Conservation (phyloP, 2,329 filamentous ascomycete species). For the Alternaria sp. region DNA sequence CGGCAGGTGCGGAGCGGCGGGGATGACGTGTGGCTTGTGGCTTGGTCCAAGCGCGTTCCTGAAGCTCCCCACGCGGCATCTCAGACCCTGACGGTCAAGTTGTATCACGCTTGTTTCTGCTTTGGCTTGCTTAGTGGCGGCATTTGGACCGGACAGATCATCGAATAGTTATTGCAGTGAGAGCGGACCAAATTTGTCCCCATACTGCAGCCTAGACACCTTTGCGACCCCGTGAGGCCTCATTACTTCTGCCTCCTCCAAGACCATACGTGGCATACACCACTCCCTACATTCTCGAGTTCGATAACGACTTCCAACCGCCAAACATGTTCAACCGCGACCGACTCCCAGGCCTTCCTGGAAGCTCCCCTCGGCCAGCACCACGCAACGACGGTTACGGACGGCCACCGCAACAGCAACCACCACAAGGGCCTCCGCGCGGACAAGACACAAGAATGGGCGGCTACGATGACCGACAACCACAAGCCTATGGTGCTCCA, state of each 20-base stretch:
- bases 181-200: not conserved
- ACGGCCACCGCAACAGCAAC: conserved; percentile 43
- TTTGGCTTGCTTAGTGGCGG: conserved; percentile 2
- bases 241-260: conserved; percentile 5
- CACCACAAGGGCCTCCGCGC: conserved; percentile 27
- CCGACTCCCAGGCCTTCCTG: conserved; percentile 58
- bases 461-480: conserved; percentile 43
- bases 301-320: not conserved
- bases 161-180: not conserved
- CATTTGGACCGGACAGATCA: not conserved
- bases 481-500: conserved; percentile 35
- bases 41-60: conserved; percentile 13
- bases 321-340: conserved; percentile 66
- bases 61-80: conserved; percentile 7
- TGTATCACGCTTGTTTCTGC: conserved; percentile 5
- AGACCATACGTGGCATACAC: conserved; percentile 6
- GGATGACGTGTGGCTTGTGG: conserved; percentile 26
- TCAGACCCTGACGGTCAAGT: conserved; percentile 1
- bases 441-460: conserved; percentile 44
- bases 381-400: conserved; percentile 56
- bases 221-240: conserved; percentile 7
- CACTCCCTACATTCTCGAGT: not conserved
- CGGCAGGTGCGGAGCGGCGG: conserved; percentile 9
- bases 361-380: conserved; percentile 53
- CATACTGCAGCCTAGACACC: not conserved